Evolutionary conservation across 768 basidiomycete genomes (phyloP).

Genomic region (Cyclocybe aegerita): DNA sequence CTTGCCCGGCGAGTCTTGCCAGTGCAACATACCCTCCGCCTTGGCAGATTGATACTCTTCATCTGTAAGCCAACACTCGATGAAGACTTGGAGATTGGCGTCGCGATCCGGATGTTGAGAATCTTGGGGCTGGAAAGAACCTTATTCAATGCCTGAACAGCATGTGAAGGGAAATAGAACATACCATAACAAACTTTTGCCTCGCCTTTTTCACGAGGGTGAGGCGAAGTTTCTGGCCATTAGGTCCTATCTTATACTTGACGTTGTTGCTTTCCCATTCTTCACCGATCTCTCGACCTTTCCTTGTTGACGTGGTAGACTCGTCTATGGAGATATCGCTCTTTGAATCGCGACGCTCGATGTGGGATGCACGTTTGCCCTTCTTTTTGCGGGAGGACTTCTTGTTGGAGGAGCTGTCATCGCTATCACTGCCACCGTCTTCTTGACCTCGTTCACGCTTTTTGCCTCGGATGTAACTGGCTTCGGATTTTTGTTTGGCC

Average conservation of each 20-base stretch:
- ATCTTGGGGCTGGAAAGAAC: constrained; percentile 59
- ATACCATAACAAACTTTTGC: constrained; percentile 73
- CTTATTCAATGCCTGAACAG: constrained; percentile 5
- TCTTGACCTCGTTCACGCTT: constrained; percentile 67
- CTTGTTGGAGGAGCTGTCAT: constrained; percentile 21
- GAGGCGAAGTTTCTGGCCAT: constrained; percentile 68
- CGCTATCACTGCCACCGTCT: constrained; percentile 44
- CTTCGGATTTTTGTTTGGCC: constrained; percentile 51
- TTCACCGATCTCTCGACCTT: constrained; percentile 64
- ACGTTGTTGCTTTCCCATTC: constrained; percentile 76
- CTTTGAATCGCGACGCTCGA: constrained; percentile 23
- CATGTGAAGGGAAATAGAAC: constrained; percentile 18
- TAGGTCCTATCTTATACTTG: constrained; percentile 67
- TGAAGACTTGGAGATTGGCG: constrained; percentile 65
- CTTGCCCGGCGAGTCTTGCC: constrained; percentile 60
- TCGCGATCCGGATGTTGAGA: constrained; percentile 76
- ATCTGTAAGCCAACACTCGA: constrained; percentile 81
- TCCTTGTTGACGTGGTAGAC: constrained; percentile 47
- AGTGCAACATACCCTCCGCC: constrained; percentile 56
- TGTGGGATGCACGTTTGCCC: constrained; percentile 42
- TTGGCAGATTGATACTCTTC: constrained; percentile 70
- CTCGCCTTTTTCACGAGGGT: constrained; percentile 70
- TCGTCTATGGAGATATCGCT: constrained; percentile 51
- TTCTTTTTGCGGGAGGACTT: constrained; percentile 49
- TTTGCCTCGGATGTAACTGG: constrained; percentile 45